phyloP scores from a whole-genome alignment of 2,329 filamentous ascomycete genomes.

The Aspergillus hiratsukae region DNA sequence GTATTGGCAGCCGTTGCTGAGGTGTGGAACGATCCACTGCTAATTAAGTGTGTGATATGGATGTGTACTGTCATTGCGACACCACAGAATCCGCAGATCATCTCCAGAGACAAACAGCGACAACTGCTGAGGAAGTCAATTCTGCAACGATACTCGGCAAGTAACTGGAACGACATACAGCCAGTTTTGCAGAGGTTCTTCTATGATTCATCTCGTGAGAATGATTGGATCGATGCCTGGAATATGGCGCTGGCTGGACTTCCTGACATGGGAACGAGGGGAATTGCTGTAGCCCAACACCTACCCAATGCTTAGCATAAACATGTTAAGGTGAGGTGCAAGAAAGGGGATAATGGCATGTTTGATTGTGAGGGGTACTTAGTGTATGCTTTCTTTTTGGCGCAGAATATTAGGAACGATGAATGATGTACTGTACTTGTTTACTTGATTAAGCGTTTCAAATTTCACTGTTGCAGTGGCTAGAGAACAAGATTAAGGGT shows the following conservation, averaged over 20 bases:
- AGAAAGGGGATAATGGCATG: too few species aligned
- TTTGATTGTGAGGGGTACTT: too few species aligned
- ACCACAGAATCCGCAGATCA: neutral
- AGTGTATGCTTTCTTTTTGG: too few species aligned
- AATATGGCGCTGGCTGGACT: neutral
- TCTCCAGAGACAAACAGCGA: neutral
- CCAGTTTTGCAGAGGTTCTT: neutral
- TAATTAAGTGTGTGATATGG: neutral
- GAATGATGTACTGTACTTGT: too few species aligned
- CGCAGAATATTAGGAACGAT: too few species aligned
- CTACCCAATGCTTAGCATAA: too few species aligned
- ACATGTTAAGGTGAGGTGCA: too few species aligned
- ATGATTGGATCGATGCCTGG: neutral
- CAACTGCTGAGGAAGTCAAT: neutral
- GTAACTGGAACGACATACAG: neutral
- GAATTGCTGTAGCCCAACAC: neutral
- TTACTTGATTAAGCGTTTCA: too few species aligned
- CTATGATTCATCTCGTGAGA: neutral
- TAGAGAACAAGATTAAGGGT: too few species aligned
- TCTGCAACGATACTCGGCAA: neutral
- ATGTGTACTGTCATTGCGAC: neutral
- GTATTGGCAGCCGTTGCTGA: neutral
- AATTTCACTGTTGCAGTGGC: too few species aligned
- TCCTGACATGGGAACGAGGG: neutral
- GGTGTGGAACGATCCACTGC: neutral